A percentile compares a stretch with the other conserved stretches of the same genome.
phyloP scores from a whole-genome alignment of 257 asterid genomes.

The Scutellaria minor region DNA sequence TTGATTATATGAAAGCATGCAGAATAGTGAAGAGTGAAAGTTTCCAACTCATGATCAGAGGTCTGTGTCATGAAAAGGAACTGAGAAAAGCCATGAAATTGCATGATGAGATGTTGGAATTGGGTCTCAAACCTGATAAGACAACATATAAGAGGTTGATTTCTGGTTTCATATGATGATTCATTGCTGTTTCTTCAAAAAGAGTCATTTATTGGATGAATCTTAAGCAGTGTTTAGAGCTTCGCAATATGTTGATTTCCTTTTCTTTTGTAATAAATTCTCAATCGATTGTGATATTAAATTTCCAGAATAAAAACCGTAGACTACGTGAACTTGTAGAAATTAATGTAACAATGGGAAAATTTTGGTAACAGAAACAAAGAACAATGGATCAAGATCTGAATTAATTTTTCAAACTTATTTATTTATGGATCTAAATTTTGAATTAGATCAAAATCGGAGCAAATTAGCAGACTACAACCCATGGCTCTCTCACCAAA shows the following conservation, averaged over 20 bases:
- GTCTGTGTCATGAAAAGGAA: slow-evolving; percentile 62
- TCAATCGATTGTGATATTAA: background rate
- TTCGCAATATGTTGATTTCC: background rate
- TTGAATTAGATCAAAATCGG: background rate
- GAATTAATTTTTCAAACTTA: background rate
- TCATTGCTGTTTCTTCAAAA: background rate
- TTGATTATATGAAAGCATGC: slow-evolving; percentile 60
- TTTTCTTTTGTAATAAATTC: background rate
- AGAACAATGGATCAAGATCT: background rate
- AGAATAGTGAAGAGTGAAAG: slow-evolving; percentile 52
- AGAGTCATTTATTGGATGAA: background rate
- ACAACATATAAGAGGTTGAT: slow-evolving; percentile 65
- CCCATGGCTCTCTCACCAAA: slow-evolving; percentile 52
- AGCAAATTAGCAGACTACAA: background rate
- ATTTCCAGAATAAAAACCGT: background rate
- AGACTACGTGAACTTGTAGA: background rate
- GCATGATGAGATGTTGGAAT: slow-evolving; percentile 74
- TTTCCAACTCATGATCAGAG: slow-evolving; percentile 58
- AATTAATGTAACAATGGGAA: background rate
- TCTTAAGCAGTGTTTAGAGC: no score
- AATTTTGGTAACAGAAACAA: slow-evolving; percentile 30
- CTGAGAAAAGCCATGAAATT: slow-evolving; percentile 73
- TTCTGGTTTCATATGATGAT: slow-evolving; percentile 65
- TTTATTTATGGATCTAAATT: background rate
- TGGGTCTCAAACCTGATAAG: slow-evolving; percentile 69